These are phyloP conservation scores for Calonectria hawksworthii DNA, from an alignment of 2,329 filamentous ascomycete species.

Conservation along the genomic window DNA sequence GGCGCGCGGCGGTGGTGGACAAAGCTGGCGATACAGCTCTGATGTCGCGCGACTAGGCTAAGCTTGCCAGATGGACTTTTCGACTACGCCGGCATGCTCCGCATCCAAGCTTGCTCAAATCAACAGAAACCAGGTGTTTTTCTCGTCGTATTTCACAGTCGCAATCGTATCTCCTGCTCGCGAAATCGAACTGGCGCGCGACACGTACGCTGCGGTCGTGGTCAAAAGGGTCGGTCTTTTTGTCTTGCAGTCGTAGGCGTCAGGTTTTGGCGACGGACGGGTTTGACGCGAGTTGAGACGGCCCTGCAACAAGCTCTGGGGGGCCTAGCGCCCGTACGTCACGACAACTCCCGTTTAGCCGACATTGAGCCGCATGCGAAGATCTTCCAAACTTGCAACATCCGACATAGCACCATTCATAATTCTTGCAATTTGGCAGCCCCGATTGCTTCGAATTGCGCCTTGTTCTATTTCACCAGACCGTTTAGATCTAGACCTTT, in stretches of 20 bases:
- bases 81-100: conserved; percentile 46
- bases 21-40: conserved; percentile 38
- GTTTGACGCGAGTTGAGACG: conserved; percentile 41
- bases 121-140: conserved; percentile 5
- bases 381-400: conserved; percentile 40
- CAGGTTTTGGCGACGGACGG: conserved; percentile 46
- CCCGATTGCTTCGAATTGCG: conserved; percentile 17
- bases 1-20: conserved; percentile 27
- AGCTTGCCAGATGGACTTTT: conserved; percentile 44
- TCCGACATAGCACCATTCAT: conserved; percentile 30
- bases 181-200: background rate
- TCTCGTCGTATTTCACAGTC: conserved; percentile 14
- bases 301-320: conserved; percentile 43
- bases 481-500: background rate
- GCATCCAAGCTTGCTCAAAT: conserved; percentile 37
- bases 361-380: conserved; percentile 43
- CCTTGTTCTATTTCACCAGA: background rate
- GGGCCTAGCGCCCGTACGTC: conserved; percentile 33
- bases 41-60: conserved; percentile 50
- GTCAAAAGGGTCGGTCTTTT: conserved; percentile 16
- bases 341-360: conserved; percentile 36
- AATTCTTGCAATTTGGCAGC: conserved; percentile 24
- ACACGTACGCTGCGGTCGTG: conserved; percentile 26
- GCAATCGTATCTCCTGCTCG: conserved; percentile 6
- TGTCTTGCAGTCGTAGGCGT: conserved; percentile 29